Conservation (phyloP, 176 grass and related monocot genomes). For the Lolium multiflorum region DNA sequence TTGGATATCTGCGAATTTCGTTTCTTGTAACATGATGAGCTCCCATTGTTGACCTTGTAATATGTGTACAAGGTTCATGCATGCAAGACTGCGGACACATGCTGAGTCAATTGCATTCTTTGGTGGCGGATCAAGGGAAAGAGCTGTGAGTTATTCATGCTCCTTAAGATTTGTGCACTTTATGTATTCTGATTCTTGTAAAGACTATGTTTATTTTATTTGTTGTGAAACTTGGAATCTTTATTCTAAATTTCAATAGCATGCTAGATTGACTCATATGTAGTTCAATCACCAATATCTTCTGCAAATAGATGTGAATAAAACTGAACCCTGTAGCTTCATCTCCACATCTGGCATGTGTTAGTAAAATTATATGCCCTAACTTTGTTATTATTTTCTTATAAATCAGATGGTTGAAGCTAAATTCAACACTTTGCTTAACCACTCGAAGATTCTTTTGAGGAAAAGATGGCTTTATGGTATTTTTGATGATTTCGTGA, state of each 20-base stretch:
- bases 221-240: neutral
- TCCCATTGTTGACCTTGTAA: slow-evolving; percentile 39
- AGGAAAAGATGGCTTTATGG: slow-evolving; percentile 95
- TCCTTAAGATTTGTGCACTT: neutral
- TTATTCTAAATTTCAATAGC: slow-evolving; percentile 27
- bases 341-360: neutral
- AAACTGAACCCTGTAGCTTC: slow-evolving; percentile 8
- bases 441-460: slow-evolving; percentile 79
- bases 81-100: slow-evolving; percentile 89
- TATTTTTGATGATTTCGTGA: slow-evolving; percentile 93
- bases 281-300: neutral
- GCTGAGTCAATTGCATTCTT: slow-evolving; percentile 99
- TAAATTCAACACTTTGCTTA: slow-evolving; percentile 78
- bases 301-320: slow-evolving; percentile 14
- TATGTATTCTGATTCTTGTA: neutral
- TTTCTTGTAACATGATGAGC: slow-evolving; percentile 17
- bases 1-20: slow-evolving; percentile 29
- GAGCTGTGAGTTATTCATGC: slow-evolving; percentile 69
- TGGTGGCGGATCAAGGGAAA: slow-evolving; percentile 97
- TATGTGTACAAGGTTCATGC: slow-evolving; percentile 78
- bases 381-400: neutral
- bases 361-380: slow-evolving; percentile 25
- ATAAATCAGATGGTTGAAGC: slow-evolving; percentile 84
- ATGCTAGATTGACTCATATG: slow-evolving; percentile 5
- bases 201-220: neutral